phyloP scores from a whole-genome alignment of 768 basidiomycete species.

The Boletus huronensis region DNA sequence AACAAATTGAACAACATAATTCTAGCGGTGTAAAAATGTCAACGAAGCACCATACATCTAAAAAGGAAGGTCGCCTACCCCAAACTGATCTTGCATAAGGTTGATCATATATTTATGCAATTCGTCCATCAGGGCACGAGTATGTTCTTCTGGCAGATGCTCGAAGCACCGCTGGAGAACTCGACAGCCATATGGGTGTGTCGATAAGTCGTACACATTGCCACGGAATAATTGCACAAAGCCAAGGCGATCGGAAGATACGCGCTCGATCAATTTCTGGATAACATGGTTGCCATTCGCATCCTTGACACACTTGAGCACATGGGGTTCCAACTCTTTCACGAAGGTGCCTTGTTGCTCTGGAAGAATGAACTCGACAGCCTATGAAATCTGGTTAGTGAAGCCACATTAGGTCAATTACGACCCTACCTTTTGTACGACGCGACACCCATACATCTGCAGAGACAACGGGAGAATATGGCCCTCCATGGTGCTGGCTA shows the following conservation, averaged over 20 bases:
- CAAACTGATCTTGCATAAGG: conserved; percentile 90
- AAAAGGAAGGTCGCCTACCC: conserved; percentile 46
- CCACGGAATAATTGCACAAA: conserved; percentile 77
- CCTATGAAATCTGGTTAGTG: conserved; percentile 42
- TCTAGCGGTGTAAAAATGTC: conserved; percentile 42
- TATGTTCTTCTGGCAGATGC: conserved; percentile 66
- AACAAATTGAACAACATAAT: conserved; percentile 94
- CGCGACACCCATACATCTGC: conserved; percentile 96
- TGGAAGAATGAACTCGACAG: conserved; percentile 74
- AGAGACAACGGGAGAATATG: conserved; percentile 73
- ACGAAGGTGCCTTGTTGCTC: conserved; percentile 79
- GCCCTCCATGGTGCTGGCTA: conserved; percentile 73
- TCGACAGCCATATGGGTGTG: conserved; percentile 91
- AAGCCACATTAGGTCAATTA: not conserved
- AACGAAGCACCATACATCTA: not conserved
- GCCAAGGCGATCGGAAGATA: conserved; percentile 68
- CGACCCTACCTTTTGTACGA: conserved; percentile 77
- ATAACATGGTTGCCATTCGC: conserved; percentile 95
- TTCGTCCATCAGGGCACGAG: conserved; percentile 75
- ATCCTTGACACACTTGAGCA: conserved; percentile 85
- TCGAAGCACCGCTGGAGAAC: conserved; percentile 93
- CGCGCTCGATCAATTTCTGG: conserved; percentile 83
- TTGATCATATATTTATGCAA: conserved; percentile 65
- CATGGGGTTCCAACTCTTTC: conserved; percentile 72
- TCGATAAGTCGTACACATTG: conserved; percentile 75